phyloP scores from a whole-genome alignment of 73 alveolate genomes.

The Effrenium voratum region DNA sequence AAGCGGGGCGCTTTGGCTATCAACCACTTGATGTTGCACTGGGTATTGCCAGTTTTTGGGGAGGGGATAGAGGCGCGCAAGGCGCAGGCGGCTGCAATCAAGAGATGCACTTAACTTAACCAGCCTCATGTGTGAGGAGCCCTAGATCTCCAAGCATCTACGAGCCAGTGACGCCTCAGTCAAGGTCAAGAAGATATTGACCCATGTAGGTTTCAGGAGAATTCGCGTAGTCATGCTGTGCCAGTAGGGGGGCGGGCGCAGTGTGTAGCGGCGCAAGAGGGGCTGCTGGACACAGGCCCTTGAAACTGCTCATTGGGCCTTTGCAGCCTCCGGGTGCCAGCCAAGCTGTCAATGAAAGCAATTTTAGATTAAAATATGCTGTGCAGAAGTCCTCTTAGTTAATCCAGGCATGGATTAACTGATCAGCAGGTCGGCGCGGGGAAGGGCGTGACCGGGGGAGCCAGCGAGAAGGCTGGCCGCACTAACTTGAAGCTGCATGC shows the following conservation, averaged over 20 bases:
- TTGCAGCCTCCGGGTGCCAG: neutral
- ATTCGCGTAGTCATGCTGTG: neutral
- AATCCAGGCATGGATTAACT: too few relatives aligned
- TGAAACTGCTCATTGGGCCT: neutral
- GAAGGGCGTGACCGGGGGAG: too few relatives aligned
- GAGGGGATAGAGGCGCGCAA: too few relatives aligned
- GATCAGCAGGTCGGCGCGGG: too few relatives aligned
- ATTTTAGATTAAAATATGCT: too few relatives aligned
- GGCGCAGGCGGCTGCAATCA: neutral
- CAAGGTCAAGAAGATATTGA: neutral
- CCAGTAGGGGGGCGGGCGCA: neutral
- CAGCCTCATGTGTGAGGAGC: neutral
- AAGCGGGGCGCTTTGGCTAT: neutral
- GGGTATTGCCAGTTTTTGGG: neutral
- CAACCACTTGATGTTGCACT: neutral
- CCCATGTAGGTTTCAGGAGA: neutral
- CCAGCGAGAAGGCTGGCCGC: too few relatives aligned
- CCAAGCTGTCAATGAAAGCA: too few relatives aligned
- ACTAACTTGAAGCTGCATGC: too few relatives aligned
- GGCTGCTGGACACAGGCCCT: neutral
- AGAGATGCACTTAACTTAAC: neutral
- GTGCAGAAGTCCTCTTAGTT: too few relatives aligned
- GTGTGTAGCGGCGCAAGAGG: neutral
- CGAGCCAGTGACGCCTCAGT: slow-evolving; percentile 22
- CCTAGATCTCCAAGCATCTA: neutral